Percentiles rank a stretch among this genome's conserved stretches.
phyloP scores from a whole-genome alignment of 2,329 filamentous ascomycete species.

The Epicoccum sorghinum region DNA sequence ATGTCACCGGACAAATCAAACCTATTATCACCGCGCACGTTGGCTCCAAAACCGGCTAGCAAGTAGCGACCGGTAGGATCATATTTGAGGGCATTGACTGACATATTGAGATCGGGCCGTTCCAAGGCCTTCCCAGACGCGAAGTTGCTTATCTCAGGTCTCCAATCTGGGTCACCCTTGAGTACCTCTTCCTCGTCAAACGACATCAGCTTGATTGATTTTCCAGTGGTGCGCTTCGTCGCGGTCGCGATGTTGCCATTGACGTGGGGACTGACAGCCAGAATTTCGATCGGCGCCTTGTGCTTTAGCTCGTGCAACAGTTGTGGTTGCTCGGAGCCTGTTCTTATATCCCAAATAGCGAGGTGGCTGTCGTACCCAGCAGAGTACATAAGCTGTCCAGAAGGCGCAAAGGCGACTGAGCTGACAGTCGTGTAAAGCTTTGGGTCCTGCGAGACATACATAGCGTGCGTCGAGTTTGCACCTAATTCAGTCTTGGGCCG shows the following conservation, averaged over 20 bases:
- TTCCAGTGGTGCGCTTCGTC: constrained; percentile 41
- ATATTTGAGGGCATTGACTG: constrained; percentile 42
- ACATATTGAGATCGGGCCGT: constrained; percentile 36
- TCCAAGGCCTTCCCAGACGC: constrained; percentile 39
- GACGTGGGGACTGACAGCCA: constrained; percentile 51
- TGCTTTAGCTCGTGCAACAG: constrained; percentile 47
- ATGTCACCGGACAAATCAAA: constrained; percentile 57
- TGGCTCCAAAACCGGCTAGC: constrained; percentile 61
- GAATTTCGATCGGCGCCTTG: constrained; percentile 57
- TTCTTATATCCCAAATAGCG: constrained; percentile 47
- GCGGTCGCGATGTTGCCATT: constrained; percentile 57
- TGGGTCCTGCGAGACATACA: constrained; percentile 57
- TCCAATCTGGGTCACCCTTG: constrained; percentile 16
- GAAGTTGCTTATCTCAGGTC: constrained; percentile 21
- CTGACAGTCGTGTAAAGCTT: constrained; percentile 64
- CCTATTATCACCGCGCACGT: constrained; percentile 33
- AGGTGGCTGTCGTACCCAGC: constrained; percentile 62
- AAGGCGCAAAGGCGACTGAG: constrained; percentile 58
- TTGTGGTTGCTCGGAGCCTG: constrained; percentile 31
- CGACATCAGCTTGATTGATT: constrained; percentile 43
- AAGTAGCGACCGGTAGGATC: constrained; percentile 50
- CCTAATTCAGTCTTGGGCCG: constrained; percentile 49
- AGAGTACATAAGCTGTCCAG: constrained; percentile 56
- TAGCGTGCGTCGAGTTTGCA: constrained; percentile 53
- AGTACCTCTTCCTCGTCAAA: constrained; percentile 17